Conservation (phyloP, 257 asterid genomes). For the Petunia axillaris region DNA sequence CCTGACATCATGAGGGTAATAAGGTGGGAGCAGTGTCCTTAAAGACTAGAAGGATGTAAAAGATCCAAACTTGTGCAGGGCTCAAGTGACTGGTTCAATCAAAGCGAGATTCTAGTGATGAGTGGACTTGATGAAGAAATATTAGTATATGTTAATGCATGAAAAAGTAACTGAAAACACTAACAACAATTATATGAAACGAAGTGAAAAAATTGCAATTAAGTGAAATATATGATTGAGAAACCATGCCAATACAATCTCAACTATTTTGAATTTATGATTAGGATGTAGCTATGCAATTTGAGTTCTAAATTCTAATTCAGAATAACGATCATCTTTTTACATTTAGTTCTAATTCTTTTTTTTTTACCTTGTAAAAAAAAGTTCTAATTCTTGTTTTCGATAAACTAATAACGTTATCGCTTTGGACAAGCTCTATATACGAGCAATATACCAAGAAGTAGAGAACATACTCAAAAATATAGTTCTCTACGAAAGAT, state of each 20-base stretch:
- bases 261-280: conserved; percentile 1
- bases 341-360: background rate
- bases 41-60: background rate
- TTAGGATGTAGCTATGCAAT: background rate
- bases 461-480: background rate
- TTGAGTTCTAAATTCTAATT: background rate
- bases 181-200: background rate
- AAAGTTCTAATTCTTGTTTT: background rate
- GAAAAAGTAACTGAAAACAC: background rate
- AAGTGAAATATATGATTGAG: conserved; percentile 4
- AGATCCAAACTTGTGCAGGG: background rate
- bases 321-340: background rate
- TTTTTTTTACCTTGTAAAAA: background rate
- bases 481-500: background rate
- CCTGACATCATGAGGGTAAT: background rate
- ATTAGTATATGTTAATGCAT: background rate
- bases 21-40: conserved; percentile 2
- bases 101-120: background rate
- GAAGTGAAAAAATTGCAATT: background rate
- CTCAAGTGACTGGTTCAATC: background rate
- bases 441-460: conserved; percentile 12
- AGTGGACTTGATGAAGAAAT: background rate
- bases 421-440: background rate
- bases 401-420: conserved; percentile 4
- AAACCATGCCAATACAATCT: background rate